These are phyloP conservation scores for Fraxinus albicans DNA, from an alignment of 305 asterid species.

Conservation along the genomic window DNA sequence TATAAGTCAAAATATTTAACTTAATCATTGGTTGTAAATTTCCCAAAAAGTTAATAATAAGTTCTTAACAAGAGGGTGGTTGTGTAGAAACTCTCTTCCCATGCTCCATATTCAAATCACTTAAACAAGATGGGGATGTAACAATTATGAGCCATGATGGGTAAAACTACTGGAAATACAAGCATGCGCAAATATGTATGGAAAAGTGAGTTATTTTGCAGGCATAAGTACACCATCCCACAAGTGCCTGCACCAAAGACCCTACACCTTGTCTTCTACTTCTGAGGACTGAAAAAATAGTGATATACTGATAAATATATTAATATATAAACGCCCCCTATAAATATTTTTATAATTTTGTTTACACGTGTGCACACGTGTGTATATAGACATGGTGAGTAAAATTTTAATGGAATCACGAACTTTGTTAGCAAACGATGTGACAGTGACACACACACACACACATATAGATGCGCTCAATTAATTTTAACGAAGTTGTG, in stretches of 20 bases:
- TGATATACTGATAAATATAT: neutral
- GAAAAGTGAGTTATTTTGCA: slow-evolving; percentile 8
- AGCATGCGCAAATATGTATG: slow-evolving; percentile 28
- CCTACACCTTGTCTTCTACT: slow-evolving; percentile 23
- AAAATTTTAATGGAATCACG: neutral
- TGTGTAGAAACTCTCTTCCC: neutral
- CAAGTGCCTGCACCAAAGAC: slow-evolving; percentile 17
- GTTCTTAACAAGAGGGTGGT: neutral
- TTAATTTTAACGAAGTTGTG: neutral
- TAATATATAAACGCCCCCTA: neutral
- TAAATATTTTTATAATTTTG: too few relatives aligned
- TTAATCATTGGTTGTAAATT: neutral
- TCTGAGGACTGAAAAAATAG: slow-evolving; percentile 25
- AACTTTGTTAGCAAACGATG: neutral
- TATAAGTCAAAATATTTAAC: too few relatives aligned
- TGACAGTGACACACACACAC: too few relatives aligned
- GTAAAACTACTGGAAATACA: neutral
- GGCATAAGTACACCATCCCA: slow-evolving; percentile 19
- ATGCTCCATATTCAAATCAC: neutral
- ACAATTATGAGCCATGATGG: slow-evolving; percentile 4
- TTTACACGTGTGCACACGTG: neutral
- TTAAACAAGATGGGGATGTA: neutral
- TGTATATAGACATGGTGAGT: neutral
- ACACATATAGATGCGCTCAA: neutral
- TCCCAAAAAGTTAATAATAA: neutral